Evolutionary conservation across 352 stramenopile species (phyloP).

Genomic region (Lagenidium sp.): DNA sequence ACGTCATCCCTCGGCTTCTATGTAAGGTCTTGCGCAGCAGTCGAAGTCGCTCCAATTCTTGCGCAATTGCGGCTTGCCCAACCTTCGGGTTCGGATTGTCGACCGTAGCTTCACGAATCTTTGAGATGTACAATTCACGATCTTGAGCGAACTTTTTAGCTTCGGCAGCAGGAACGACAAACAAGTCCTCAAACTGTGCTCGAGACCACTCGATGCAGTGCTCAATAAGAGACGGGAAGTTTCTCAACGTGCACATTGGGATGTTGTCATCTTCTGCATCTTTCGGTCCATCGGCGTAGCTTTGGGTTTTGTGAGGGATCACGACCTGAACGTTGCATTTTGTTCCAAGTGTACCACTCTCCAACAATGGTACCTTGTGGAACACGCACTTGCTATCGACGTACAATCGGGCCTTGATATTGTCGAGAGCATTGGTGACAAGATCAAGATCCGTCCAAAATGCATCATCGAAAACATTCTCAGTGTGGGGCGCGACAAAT

Average conservation of each 20-base stretch:
- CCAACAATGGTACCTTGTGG: slow-evolving; percentile 94
- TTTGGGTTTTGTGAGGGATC: slow-evolving; percentile 83
- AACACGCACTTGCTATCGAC: slow-evolving; percentile 99
- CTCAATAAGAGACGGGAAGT: slow-evolving; percentile 94
- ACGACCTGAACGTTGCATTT: slow-evolving; percentile 96
- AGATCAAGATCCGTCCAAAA: slow-evolving; percentile 87
- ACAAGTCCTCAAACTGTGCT: slow-evolving; percentile 80
- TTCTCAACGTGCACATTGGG: slow-evolving; percentile 98
- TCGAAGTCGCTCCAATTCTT: slow-evolving; percentile 65
- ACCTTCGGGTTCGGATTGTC: slow-evolving; percentile 72
- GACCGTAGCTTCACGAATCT: slow-evolving; percentile 57
- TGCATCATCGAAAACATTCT: slow-evolving; percentile 74
- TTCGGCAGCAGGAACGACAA: slow-evolving; percentile 72
- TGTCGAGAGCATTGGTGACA: slow-evolving; percentile 99
- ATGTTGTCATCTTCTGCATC: slow-evolving; percentile 98
- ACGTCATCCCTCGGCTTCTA: slow-evolving; percentile 41
- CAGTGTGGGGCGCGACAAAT: slow-evolving; percentile 66
- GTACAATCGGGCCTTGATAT: slow-evolving; percentile 96
- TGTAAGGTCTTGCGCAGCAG: slow-evolving; percentile 42
- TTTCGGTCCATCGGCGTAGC: slow-evolving; percentile 93
- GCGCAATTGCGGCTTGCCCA: slow-evolving; percentile 49
- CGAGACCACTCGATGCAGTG: slow-evolving; percentile 99
- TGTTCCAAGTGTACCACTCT: slow-evolving; percentile 97
- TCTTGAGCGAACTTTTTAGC: slow-evolving; percentile 83
- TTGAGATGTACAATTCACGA: slow-evolving; percentile 59